phyloP scores from a whole-genome alignment of 495 filamentous ascomycete species.

The Hypoxylon cercidicola region DNA sequence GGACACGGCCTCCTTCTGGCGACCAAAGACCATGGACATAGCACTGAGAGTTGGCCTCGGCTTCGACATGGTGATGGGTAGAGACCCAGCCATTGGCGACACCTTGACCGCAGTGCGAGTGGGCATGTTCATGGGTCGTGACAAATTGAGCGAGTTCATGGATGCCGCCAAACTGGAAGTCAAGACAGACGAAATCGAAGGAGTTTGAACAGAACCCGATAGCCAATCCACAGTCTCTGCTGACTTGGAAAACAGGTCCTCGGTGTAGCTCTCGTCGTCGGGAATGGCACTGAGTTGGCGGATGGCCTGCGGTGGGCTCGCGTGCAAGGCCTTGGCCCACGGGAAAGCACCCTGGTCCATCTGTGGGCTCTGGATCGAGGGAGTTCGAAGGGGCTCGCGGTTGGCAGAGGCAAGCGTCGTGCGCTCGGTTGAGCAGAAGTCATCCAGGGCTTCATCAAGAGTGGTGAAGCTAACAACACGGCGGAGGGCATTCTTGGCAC shows the following conservation, averaged over 20 bases:
- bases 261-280: slow-evolving; percentile 78
- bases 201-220: slow-evolving; percentile 71
- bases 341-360: slow-evolving; percentile 86
- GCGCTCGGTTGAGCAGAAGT: slow-evolving; percentile 88
- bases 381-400: slow-evolving; percentile 94
- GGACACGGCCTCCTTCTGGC: slow-evolving; percentile 76
- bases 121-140: slow-evolving; percentile 53
- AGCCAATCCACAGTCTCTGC: slow-evolving; percentile 79
- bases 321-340: slow-evolving; percentile 91
- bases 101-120: slow-evolving; percentile 44
- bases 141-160: slow-evolving; percentile 66
- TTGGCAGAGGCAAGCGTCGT: slow-evolving; percentile 80
- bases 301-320: slow-evolving; percentile 74
- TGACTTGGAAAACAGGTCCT: slow-evolving; percentile 88
- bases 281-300: slow-evolving; percentile 90
- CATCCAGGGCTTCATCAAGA: slow-evolving; percentile 83
- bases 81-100: slow-evolving; percentile 72
- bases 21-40: slow-evolving; percentile 81
- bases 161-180: slow-evolving; percentile 80
- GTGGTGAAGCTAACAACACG: slow-evolving; percentile 92
- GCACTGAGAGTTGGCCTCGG: slow-evolving; percentile 61
- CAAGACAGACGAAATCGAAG: slow-evolving; percentile 81
- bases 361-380: slow-evolving; percentile 90
- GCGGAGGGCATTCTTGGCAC: slow-evolving; percentile 77
- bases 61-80: slow-evolving; percentile 76